Evolutionary conservation across 2,329 filamentous ascomycete genomes (phyloP), one percentile per base, ranked within the genome.

Genomic region (Pestalotiopsis sp.): DNA sequence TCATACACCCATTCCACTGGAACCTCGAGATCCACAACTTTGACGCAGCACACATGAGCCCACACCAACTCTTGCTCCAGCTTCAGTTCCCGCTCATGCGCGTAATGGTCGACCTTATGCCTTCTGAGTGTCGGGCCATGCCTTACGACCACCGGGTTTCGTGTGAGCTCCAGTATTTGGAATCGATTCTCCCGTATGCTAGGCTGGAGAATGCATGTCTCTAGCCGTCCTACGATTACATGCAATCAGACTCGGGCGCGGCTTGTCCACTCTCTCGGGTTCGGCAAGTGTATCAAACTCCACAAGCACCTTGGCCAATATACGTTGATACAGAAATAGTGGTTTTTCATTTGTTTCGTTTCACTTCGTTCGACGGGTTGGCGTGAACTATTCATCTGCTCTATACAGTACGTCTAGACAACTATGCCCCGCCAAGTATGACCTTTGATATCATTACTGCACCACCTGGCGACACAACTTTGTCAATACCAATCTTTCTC

Each of bases 371-470:
- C 45, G 65, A 52, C 59, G 31, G 52, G n/a, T 31, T 60, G 49
- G 59, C 59, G 57, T n/a, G 25, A 31, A 39, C 20, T 49, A 17
- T 17, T 20, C 23, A 38, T 49, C 52, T 59, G n/a, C 31, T 59
- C 62, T 27, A 17, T 25, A 20, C n/a, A 39, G 39, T 27, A 14
- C 59, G 36, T 67, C 68, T 69, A 67, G 52, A 69, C 58, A 57
- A 58, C 59, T 31, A 25, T 20, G 9, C 56, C 58, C 45, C 25
- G 39, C 27, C 58, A 25, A 62, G 20, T 20, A 58, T 20, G n/a
- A 20, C 45, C 31, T 25, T 39, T 36, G 59, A 67, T 58, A 62
- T 62, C 65, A 60, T 69, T 65, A 69, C 65, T 69, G 68, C 68
- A 69, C 68, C 45, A 69, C 68, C 68, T 69, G 58, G 41, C 65